These are phyloP conservation scores for Hirsutella minnesotensis DNA, from an alignment of 2,329 filamentous ascomycete genomes.

Conservation along the genomic window DNA sequence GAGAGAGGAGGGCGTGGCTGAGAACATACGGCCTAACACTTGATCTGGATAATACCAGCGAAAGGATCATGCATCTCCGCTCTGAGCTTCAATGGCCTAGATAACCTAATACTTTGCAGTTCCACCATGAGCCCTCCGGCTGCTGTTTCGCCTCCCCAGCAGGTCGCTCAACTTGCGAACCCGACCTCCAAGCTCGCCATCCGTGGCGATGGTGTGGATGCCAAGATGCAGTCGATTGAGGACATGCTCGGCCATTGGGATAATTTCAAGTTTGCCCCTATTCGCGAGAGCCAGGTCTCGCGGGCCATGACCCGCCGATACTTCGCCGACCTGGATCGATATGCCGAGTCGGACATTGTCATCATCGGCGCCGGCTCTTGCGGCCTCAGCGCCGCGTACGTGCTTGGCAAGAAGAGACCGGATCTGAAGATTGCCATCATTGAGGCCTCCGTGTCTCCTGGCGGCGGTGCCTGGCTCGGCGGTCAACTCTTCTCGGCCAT, in stretches of 20 bases:
- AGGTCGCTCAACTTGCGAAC: conserved; percentile 32
- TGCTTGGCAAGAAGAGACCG: conserved; percentile 69
- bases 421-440: conserved; percentile 88
- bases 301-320: conserved; percentile 90
- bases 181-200: conserved; percentile 31
- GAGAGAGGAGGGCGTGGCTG: conserved; percentile 30
- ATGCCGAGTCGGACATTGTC: conserved; percentile 88
- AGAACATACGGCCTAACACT: conserved; percentile 89
- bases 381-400: conserved; percentile 74
- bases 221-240: conserved; percentile 39
- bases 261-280: conserved; percentile 69
- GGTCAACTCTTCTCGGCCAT: conserved; percentile 92
- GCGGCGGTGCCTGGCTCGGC: conserved; percentile 84
- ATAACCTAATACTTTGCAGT: conserved; percentile 17
- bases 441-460: conserved; percentile 77
- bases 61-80: conserved; percentile 85
- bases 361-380: conserved; percentile 87
- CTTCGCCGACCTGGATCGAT: conserved; percentile 78
- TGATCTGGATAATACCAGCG: conserved; percentile 99
- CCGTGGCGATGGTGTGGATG: conserved; percentile 2
- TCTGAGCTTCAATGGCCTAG: conserved; percentile 5
- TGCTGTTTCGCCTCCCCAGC: conserved; percentile 48
- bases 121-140: conserved; percentile 68
- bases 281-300: conserved; percentile 85
- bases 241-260: conserved; percentile 70